phyloP scores from a whole-genome alignment of 2,329 filamentous ascomycete genomes.

The Zymoseptoria passerinii region DNA sequence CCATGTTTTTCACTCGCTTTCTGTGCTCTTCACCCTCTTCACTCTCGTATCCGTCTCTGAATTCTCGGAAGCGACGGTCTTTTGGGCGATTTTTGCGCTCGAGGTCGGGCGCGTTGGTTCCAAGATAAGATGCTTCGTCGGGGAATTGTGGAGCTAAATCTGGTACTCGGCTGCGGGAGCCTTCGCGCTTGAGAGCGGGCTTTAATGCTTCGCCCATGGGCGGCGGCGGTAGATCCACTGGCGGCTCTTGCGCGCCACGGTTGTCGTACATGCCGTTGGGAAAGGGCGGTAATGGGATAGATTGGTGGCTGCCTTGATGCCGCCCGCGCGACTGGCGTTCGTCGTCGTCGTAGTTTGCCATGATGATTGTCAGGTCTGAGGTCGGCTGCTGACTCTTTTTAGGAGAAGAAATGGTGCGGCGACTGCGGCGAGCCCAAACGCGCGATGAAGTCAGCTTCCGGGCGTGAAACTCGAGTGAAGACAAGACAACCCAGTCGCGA shows the following conservation, averaged over 20 bases:
- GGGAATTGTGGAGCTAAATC: conserved; percentile 27
- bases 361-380: background rate
- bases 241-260: conserved; percentile 1
- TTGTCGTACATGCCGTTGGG: conserved; percentile 3
- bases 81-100: conserved; percentile 26
- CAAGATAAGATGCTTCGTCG: conserved; percentile 28
- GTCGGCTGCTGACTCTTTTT: background rate
- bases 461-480: background rate
- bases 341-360: conserved; percentile 4
- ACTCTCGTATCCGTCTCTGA: conserved; percentile 30
- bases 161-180: conserved; percentile 24
- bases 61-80: conserved; percentile 27
- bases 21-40: conserved; percentile 30
- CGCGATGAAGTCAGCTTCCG: background rate
- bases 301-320: conserved; percentile 1
- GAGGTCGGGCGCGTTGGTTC: conserved; percentile 25
- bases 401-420: background rate
- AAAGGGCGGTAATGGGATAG: background rate
- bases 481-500: background rate
- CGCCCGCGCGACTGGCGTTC: conserved; percentile 1
- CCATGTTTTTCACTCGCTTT: conserved; percentile 7
- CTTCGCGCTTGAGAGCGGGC: conserved; percentile 27
- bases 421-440: background rate
- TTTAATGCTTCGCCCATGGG: conserved; percentile 26
- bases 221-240: conserved; percentile 12